These are phyloP conservation scores for Viridothelium virens DNA, from an alignment of 495 filamentous ascomycete genomes.

Conservation along the genomic window DNA sequence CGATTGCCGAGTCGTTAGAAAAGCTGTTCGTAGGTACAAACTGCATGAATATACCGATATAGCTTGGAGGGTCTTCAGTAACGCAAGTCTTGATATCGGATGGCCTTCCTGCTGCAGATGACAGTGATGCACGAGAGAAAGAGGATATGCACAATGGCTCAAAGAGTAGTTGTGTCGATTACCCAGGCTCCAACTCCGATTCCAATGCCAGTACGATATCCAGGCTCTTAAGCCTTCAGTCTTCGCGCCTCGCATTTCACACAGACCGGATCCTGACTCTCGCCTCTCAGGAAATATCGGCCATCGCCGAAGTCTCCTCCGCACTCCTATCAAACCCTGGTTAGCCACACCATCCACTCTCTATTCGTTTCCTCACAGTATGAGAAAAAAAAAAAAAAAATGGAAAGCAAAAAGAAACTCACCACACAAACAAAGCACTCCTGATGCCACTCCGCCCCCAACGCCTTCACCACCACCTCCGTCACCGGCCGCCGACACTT, in stretches of 20 bases:
- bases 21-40: no score
- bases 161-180: not conserved
- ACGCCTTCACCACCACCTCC: conserved; percentile 74
- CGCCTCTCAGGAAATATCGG: conserved; percentile 55
- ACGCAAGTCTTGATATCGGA: no score
- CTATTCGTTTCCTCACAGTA: not conserved
- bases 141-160: not conserved
- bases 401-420: conserved; percentile 24
- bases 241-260: conserved; percentile 57
- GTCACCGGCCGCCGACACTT: conserved; percentile 79
- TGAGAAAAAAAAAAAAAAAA: not conserved
- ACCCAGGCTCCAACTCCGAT: not conserved
- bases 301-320: conserved; percentile 55
- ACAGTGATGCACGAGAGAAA: not conserved
- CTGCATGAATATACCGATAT: no score
- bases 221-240: conserved; percentile 44
- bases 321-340: conserved; percentile 45
- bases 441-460: conserved; percentile 91
- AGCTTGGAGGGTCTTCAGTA: no score
- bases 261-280: conserved; percentile 53
- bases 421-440: conserved; percentile 77
- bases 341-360: not conserved
- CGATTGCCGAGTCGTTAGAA: no score
- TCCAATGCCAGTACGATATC: no score
- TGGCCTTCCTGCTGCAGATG: no score